Evolutionary conservation across 768 basidiomycete genomes (phyloP).

Genomic region (Stropharia rugosoannulata): DNA sequence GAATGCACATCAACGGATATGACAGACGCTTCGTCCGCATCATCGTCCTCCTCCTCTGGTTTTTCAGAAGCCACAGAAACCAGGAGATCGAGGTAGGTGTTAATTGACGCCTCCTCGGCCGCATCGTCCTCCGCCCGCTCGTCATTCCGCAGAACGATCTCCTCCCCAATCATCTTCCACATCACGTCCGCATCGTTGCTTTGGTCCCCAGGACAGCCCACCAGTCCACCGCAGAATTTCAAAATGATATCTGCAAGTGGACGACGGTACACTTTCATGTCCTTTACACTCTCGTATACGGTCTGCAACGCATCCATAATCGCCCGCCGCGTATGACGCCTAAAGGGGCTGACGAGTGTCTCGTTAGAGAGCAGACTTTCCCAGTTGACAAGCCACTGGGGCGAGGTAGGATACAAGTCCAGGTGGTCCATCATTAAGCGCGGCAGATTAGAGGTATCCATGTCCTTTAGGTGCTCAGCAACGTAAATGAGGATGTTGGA

Average conservation of each 20-base stretch:
- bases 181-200: conserved; percentile 38
- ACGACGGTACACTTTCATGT: conserved; percentile 65
- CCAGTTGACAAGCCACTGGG: conserved; percentile 75
- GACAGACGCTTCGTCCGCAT: conserved; percentile 36
- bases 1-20: conserved; percentile 39
- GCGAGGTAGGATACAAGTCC: conserved; percentile 67
- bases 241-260: conserved; percentile 54
- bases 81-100: conserved; percentile 39
- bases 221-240: conserved; percentile 34
- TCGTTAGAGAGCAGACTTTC: conserved; percentile 50
- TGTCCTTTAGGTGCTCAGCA: conserved; percentile 67
- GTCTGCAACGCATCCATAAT: conserved; percentile 56
- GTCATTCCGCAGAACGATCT: conserved; percentile 55
- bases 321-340: conserved; percentile 54
- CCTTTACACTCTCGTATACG: conserved; percentile 66
- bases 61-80: conserved; percentile 33
- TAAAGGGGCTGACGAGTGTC: conserved; percentile 36
- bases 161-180: conserved; percentile 69
- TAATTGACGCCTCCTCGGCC: conserved; percentile 20
- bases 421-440: conserved; percentile 64
- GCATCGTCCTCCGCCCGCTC: conserved; percentile 31
- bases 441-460: conserved; percentile 63
- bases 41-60: conserved; percentile 43
- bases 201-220: conserved; percentile 24
- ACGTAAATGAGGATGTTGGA: conserved; percentile 64